Evolutionary conservation across 176 grass and related monocot genomes (phyloP), one percentile per base, ranked within the genome.

Genomic region (Themeda triandra): DNA sequence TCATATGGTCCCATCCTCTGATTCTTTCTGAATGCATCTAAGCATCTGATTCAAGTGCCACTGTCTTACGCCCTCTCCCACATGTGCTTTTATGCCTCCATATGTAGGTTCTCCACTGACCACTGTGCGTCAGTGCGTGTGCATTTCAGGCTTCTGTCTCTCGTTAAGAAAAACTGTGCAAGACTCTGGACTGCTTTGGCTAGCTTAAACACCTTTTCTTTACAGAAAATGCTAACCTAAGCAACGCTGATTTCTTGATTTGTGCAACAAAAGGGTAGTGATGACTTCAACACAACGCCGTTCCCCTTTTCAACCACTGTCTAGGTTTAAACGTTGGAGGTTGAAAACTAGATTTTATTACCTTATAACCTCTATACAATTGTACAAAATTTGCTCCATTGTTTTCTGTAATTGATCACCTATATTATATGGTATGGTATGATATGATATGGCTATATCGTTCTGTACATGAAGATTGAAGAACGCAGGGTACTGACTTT

Each of bases 381-480:
- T 80, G 56, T 30, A 41, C 18, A 84, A 6, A 32, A 69, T 1
- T 7, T 76, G 28, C 21, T 21, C 13, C 10, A 25, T 23, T 51
- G 35, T 53, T 75, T 18, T 12, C 66, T 35, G 10, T 33, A 40
- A 73, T 73, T 31, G 23, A 81, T 10, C 19, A 79, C 29, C 68
- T 80, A 66, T 69, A 80, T 63, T 1, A 17, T 49, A 49, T 18
- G 14, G 6, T 58, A 10, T n/a, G 19, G n/a, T n/a, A 30, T 30
- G 10, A 24, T 58, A 10, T n/a, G 19, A 40, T n/a, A 30, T 30
- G 10, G 41, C 25, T 32, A 32, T 32, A 21, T 51, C n/a, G 56
- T 74, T 75, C 62, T 89, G 73, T 80, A 80, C 69, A 89, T 3
- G 14, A 21, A 58, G 63, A 85, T n/a, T 5, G 36, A 37, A 37